phyloP scores from a whole-genome alignment of 768 basidiomycete genomes.

The Termitomyces sp. region DNA sequence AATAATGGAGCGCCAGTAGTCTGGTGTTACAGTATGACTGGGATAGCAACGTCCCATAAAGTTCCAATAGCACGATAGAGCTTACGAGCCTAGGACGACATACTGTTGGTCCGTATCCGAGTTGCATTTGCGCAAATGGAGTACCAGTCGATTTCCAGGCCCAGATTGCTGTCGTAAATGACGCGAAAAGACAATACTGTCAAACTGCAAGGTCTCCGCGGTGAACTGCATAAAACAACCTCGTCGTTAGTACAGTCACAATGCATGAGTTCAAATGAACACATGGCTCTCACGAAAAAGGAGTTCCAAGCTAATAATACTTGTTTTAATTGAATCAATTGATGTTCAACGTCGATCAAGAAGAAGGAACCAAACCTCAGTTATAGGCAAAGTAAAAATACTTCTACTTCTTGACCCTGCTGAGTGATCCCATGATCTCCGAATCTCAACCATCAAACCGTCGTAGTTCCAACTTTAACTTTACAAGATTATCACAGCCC shows the following conservation, averaged over 20 bases:
- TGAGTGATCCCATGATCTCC: neutral
- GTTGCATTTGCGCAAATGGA: neutral
- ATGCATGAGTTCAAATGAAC: neutral
- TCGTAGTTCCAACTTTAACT: neutral
- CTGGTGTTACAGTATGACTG: neutral
- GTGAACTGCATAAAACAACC: neutral
- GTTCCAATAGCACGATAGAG: neutral
- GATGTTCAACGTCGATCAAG: neutral
- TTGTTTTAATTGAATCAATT: neutral
- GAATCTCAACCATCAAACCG: neutral
- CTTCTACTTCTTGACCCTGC: neutral
- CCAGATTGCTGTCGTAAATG: neutral
- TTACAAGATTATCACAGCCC: neutral
- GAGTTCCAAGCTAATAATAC: neutral
- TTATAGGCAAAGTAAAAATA: neutral
- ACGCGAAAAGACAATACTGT: neutral
- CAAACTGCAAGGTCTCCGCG: neutral
- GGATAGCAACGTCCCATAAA: neutral
- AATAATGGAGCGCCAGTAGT: neutral
- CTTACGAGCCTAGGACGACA: neutral
- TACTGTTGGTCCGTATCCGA: neutral
- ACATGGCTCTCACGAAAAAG: neutral
- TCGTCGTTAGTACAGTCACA: neutral
- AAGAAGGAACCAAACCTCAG: neutral
- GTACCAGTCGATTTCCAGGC: neutral